These are phyloP conservation scores for Hsuehochloa calcarea DNA, from an alignment of 176 grass and related monocot species.

Conservation along the genomic window DNA sequence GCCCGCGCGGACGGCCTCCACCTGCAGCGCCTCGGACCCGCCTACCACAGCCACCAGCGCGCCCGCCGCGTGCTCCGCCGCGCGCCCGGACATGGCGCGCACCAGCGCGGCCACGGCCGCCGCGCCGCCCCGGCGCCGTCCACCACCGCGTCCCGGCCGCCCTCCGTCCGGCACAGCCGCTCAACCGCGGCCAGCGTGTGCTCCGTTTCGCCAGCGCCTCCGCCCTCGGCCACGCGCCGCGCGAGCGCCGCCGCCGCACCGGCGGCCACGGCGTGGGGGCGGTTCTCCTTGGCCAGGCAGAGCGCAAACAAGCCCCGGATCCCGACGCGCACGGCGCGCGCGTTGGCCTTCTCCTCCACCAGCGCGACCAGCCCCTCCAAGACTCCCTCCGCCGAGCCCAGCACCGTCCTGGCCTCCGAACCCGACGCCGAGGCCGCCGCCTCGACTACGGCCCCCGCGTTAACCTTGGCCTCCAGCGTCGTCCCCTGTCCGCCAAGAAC, in stretches of 20 bases:
- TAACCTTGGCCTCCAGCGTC: constrained; percentile 53
- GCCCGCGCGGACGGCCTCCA: constrained; percentile 73
- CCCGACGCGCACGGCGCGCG: constrained; percentile 76
- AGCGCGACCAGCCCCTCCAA: constrained; percentile 65
- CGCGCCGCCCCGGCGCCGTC: constrained; percentile 23
- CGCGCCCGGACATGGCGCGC: constrained; percentile 68
- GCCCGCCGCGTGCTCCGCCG: constrained; percentile 89
- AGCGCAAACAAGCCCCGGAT: constrained; percentile 71
- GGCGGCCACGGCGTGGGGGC: constrained; percentile 46
- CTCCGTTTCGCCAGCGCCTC: constrained; percentile 44
- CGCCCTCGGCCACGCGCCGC: constrained; percentile 43
- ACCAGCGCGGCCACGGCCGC: constrained; percentile 60
- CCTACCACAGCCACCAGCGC: constrained; percentile 76
- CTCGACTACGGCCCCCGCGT: constrained; percentile 75
- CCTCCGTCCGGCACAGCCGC: constrained; percentile 77
- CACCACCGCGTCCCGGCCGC: constrained; percentile 67
- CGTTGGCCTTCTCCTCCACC: constrained; percentile 54
- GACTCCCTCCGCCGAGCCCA: constrained; percentile 45
- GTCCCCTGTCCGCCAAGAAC: constrained; percentile 17
- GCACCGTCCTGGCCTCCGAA: constrained; percentile 46
- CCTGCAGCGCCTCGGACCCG: constrained; percentile 65
- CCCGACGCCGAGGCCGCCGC: constrained; percentile 51
- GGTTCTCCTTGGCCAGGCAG: constrained; percentile 87
- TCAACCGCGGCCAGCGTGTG: constrained; percentile 74
- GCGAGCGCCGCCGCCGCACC: constrained; percentile 58